These are phyloP conservation scores for Trichocladium uniseriatum DNA, from an alignment of 495 filamentous ascomycete genomes.

Conservation along the genomic window DNA sequence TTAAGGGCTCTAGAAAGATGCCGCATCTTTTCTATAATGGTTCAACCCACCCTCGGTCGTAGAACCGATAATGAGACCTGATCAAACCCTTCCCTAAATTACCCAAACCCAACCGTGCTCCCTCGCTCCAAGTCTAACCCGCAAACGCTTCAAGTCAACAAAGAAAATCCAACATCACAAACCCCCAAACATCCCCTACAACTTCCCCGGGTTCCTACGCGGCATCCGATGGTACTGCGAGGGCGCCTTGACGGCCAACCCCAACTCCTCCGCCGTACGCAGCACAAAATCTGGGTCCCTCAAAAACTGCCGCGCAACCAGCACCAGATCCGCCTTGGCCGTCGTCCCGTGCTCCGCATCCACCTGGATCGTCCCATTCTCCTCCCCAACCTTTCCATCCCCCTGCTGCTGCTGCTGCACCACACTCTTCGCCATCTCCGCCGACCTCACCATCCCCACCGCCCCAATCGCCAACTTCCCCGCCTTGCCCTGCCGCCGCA, in stretches of 20 bases:
- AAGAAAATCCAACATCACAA: too few species aligned
- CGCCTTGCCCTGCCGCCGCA: slow-evolving; percentile 43
- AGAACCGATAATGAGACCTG: background rate
- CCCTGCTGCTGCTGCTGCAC: slow-evolving; percentile 33
- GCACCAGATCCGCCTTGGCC: slow-evolving; percentile 53
- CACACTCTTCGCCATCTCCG: slow-evolving; percentile 48
- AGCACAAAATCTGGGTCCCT: slow-evolving; percentile 60
- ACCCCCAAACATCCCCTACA: background rate
- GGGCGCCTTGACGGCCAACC: slow-evolving; percentile 47
- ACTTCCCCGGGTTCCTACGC: background rate
- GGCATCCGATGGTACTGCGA: slow-evolving; percentile 38
- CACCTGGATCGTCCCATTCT: slow-evolving; percentile 27
- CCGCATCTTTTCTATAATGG: too few species aligned
- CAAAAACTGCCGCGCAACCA: slow-evolving; percentile 56
- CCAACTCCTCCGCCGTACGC: slow-evolving; percentile 48
- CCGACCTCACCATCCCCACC: slow-evolving; percentile 63
- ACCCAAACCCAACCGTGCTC: too few species aligned
- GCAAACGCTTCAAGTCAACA: background rate
- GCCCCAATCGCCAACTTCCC: slow-evolving; percentile 51
- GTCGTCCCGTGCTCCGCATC: slow-evolving; percentile 36
- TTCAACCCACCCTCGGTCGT: too few species aligned
- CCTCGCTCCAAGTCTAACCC: background rate
- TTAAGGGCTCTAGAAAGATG: too few species aligned
- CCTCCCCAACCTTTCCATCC: too few species aligned
- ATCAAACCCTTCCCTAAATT: too few species aligned